Percentiles rank a stretch among this genome's conserved stretches.
Evolutionary conservation across 1,284 basidiomycete genomes (phyloP).

Genomic region (Ustilago cynodontis): DNA sequence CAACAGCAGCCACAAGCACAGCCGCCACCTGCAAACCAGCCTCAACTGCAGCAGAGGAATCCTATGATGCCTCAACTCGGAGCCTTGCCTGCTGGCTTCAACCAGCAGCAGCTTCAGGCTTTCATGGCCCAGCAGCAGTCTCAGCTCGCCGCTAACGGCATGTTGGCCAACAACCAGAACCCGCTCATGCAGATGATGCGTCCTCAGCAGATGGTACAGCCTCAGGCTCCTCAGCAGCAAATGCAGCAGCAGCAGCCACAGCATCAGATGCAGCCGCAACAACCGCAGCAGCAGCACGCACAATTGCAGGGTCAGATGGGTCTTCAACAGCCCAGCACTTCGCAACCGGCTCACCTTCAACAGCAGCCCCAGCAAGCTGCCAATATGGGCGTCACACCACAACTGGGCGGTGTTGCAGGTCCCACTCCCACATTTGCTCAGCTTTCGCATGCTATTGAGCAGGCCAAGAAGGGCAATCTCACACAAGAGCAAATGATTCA

Average conservation of each 20-base stretch:
- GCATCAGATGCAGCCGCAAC: constrained; percentile 26
- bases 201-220: constrained; percentile 29
- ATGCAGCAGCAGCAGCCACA: constrained; percentile 30
- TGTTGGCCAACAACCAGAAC: constrained; percentile 39
- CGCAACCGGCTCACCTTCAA: constrained; percentile 43
- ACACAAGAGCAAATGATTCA: constrained; percentile 54
- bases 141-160: constrained; percentile 33
- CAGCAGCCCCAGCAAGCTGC: constrained; percentile 36
- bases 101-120: constrained; percentile 52
- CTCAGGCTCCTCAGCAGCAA: constrained; percentile 37
- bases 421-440: constrained; percentile 48
- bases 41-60: constrained; percentile 51
- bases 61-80: constrained; percentile 52
- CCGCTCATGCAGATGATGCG: constrained; percentile 48
- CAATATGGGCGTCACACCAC: constrained; percentile 23
- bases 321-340: constrained; percentile 24
- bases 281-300: constrained; percentile 31
- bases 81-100: constrained; percentile 44
- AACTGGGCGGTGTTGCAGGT: constrained; percentile 24
- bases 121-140: constrained; percentile 52
- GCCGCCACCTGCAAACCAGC: constrained; percentile 32
- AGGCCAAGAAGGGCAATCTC: constrained; percentile 55
- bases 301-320: constrained; percentile 37
- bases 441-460: constrained; percentile 48
- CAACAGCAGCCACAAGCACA: constrained; percentile 35